Conservation (phyloP, 176 grass and related monocot genomes). For the Avena eriantha region DNA sequence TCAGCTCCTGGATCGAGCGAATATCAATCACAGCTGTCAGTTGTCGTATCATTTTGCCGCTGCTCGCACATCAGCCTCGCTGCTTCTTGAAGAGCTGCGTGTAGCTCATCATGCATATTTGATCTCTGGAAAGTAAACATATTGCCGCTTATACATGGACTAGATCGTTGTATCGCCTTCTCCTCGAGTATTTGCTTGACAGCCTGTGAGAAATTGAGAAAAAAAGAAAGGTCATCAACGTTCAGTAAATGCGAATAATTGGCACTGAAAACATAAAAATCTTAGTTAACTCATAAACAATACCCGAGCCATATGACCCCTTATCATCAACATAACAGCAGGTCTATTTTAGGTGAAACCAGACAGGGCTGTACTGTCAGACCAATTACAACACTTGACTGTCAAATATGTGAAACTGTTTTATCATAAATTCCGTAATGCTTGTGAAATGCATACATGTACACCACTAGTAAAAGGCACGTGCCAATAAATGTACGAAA, state of each 20-base stretch:
- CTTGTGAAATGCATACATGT: not conserved
- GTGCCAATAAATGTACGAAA: no score
- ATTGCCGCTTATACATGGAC: conserved; percentile 50
- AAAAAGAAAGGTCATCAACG: conserved; percentile 6
- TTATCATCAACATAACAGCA: not conserved
- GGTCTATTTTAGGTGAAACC: not conserved
- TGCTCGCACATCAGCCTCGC: conserved; percentile 40
- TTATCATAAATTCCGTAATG: not conserved
- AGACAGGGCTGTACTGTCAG: not conserved
- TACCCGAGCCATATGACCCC: not conserved
- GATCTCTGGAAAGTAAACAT: conserved; percentile 68
- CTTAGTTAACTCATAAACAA: not conserved
- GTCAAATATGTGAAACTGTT: not conserved
- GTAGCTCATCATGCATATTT: conserved; percentile 64
- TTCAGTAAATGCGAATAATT: conserved; percentile 5
- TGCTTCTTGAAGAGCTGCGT: conserved; percentile 58
- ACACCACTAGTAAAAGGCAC: not conserved
- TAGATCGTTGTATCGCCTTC: conserved; percentile 39
- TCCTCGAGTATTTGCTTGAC: conserved; percentile 63
- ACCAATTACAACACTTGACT: not conserved
- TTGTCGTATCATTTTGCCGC: conserved; percentile 24
- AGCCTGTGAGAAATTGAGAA: conserved; percentile 45
- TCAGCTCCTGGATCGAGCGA: conserved; percentile 15
- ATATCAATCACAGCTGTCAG: conserved; percentile 35
- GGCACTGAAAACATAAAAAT: not conserved